These are phyloP conservation scores for Candida coleopterorum DNA, from an alignment of 805 yeast genomes.

Conservation along the genomic window DNA sequence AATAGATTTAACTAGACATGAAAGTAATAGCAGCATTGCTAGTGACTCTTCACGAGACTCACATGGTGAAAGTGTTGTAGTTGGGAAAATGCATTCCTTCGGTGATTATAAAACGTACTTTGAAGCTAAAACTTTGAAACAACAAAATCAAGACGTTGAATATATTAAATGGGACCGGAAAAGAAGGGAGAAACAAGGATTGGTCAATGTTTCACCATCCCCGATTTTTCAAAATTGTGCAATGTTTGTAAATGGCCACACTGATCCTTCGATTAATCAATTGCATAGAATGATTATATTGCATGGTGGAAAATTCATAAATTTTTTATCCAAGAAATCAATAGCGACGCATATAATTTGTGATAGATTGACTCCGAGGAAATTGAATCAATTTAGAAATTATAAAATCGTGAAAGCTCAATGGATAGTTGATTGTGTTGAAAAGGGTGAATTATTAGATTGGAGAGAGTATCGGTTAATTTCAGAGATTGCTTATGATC, in stretches of 20 bases:
- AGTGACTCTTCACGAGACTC: slow-evolving; percentile 13
- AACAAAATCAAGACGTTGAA: slow-evolving; percentile 52
- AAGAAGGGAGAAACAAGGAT: slow-evolving; percentile 18
- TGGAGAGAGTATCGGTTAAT: slow-evolving; percentile 68
- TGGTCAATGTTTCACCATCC: slow-evolving; percentile 9
- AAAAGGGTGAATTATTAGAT: slow-evolving; percentile 42
- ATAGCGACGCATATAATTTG: slow-evolving; percentile 84
- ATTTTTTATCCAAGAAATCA: slow-evolving; percentile 64
- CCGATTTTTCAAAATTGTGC: slow-evolving; percentile 57
- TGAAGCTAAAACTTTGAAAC: slow-evolving; percentile 54
- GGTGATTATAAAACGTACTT: slow-evolving; percentile 70
- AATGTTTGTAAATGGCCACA: slow-evolving; percentile 85
- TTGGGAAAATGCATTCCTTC: slow-evolving; percentile 44
- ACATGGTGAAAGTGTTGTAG: slow-evolving; percentile 16
- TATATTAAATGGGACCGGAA: slow-evolving; percentile 46
- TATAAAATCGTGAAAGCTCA: slow-evolving; percentile 75
- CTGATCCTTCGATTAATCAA: slow-evolving; percentile 71
- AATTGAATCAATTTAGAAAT: slow-evolving; percentile 57
- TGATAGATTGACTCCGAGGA: slow-evolving; percentile 70
- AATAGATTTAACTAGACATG: slow-evolving; percentile 2
- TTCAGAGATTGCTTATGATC: slow-evolving; percentile 50
- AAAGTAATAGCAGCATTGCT: slow-evolving; percentile 9
- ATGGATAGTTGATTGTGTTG: slow-evolving; percentile 73
- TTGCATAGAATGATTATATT: slow-evolving; percentile 66
- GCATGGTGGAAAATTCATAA: slow-evolving; percentile 77